Percentiles rank a stretch among this genome's conserved stretches.
Evolutionary conservation across 2,329 filamentous ascomycete genomes (phyloP).

Genomic region (Diaporthe citriasiana): DNA sequence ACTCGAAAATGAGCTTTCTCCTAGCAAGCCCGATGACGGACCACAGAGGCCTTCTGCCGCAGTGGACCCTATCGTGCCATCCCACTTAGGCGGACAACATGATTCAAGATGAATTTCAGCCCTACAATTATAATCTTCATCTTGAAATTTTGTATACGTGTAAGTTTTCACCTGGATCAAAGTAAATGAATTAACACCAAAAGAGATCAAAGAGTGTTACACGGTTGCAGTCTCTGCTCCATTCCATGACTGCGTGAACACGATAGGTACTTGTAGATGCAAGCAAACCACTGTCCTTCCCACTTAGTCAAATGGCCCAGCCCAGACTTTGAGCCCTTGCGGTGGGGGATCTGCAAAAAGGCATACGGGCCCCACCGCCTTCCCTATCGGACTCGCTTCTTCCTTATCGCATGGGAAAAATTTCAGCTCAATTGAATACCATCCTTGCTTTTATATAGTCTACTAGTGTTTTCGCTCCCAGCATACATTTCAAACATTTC

Average conservation of each 20-base stretch:
- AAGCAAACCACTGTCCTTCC: not conserved
- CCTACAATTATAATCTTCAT: not conserved
- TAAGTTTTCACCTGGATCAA: not conserved
- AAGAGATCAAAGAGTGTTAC: not conserved
- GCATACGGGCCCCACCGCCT: slow-evolving; percentile 8
- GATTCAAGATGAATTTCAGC: slow-evolving; percentile 11
- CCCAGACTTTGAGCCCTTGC: not conserved
- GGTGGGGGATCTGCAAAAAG: slow-evolving; percentile 17
- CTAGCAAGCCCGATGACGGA: slow-evolving; percentile 42
- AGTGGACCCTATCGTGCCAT: slow-evolving; percentile 21
- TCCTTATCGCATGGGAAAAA: slow-evolving; percentile 30
- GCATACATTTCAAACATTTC: not conserved
- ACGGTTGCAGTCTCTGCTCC: not conserved
- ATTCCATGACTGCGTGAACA: not conserved
- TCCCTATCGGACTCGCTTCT: slow-evolving; percentile 13
- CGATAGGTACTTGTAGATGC: too few species aligned
- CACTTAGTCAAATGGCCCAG: not conserved
- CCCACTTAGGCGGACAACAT: slow-evolving; percentile 1
- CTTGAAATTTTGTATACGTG: too few species aligned
- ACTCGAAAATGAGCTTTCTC: slow-evolving; percentile 38
- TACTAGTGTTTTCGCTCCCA: not conserved
- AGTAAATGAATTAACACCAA: not conserved
- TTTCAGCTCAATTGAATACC: slow-evolving; percentile 23
- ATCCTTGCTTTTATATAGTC: not conserved
- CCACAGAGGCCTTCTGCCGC: slow-evolving; percentile 8